Evolutionary conservation across 495 filamentous ascomycete species (phyloP), one percentile per base, ranked within the genome.

Genomic region (Lasiosphaeria hispida): DNA sequence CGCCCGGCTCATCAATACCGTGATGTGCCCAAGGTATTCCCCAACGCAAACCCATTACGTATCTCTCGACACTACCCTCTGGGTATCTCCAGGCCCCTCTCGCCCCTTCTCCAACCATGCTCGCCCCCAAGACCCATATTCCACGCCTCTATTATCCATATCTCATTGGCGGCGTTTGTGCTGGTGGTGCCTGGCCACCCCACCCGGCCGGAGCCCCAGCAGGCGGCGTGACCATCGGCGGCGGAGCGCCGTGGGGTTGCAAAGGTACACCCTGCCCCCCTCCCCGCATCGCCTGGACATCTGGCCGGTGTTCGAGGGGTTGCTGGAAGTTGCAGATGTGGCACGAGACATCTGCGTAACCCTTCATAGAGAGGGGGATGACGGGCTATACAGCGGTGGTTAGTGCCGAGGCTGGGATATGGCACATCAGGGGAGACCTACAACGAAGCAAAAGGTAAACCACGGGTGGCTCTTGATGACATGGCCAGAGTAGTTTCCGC

Each of bases 371-470:
- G 41, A 83, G 77, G 0, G 81, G 81, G 42, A 83, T 54, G 53
- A 83, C 75, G 36, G 81, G 81, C 78, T 80, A 41, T 34, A 17
- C 4, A 38, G 14, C 15, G 30, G 10, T 5, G 23, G 45, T 70
- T 53, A 69, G 60, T 45, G 35, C 17, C 15, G 7, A n/a, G 34
- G 9, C 17, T 17, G 6, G 10, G 11, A 30, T 30, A 30, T 30
- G 10, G 9, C 15, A 19, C 3, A 4, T 2, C 19, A 18, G 19
- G 30, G 8, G 11, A 45, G 30, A 11, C 15, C 61, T 65, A 79
- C 78, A 36, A 83, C 56, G 58, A 83, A 83, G 68, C 81, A 83
- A 61, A 83, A 81, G 10, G 81, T 83, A 52, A 83, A 83, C 78
- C 80, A 83, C 0, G 80, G 79, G 49, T 81, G 73, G 41, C 73